phyloP scores from a whole-genome alignment of 768 basidiomycete genomes.

The Neoboletus brunneissimus region DNA sequence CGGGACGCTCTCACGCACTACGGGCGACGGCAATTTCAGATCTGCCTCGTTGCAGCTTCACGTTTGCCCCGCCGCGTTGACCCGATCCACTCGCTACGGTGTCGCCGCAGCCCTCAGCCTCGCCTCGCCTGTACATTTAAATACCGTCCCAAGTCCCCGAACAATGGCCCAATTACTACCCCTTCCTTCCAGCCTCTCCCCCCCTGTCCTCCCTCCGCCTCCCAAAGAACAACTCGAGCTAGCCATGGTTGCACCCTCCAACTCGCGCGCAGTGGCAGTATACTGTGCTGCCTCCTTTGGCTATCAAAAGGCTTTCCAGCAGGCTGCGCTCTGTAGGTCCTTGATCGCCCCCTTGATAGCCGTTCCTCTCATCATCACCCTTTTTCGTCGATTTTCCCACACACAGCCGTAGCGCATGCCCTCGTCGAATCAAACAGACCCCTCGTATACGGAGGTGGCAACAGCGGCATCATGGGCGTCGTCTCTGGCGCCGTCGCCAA shows the following conservation, averaged over 20 bases:
- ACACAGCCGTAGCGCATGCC: constrained; percentile 68
- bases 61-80: constrained; percentile 3
- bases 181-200: constrained; percentile 3
- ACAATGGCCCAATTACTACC: constrained; percentile 14
- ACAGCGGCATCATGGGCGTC: constrained; percentile 81
- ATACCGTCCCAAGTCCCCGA: constrained; percentile 8
- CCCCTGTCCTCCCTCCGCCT: neutral
- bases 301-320: constrained; percentile 53
- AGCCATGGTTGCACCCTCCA: constrained; percentile 31
- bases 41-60: constrained; percentile 24
- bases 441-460: constrained; percentile 87
- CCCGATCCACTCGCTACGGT: constrained; percentile 1
- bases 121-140: constrained; percentile 22
- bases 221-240: constrained; percentile 10
- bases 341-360: neutral
- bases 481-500: constrained; percentile 66
- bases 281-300: constrained; percentile 83
- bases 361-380: neutral
- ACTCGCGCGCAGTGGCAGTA: constrained; percentile 58
- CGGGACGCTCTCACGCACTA: neutral
- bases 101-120: constrained; percentile 14
- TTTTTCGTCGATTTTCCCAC: neutral
- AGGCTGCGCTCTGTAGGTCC: constrained; percentile 68
- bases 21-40: neutral
- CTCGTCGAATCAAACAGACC: constrained; percentile 57